phyloP scores from a whole-genome alignment of 805 yeast species.

The Kodamaea fukazawae region DNA sequence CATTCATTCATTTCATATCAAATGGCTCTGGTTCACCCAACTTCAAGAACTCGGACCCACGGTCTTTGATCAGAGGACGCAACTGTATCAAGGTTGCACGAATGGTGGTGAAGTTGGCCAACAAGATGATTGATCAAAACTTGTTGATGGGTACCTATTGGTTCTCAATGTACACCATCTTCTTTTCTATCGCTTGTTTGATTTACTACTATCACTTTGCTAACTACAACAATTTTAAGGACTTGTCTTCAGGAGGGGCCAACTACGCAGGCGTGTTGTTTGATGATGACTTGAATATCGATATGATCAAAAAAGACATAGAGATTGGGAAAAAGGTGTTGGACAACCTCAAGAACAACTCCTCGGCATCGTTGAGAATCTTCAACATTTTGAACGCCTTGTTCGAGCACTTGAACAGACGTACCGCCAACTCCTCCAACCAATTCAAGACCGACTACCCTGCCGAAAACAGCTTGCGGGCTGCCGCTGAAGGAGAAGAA shows the following conservation, averaged over 20 bases:
- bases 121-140: constrained; percentile 71
- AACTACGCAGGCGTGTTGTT: constrained; percentile 45
- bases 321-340: constrained; percentile 77
- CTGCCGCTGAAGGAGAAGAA: constrained; percentile 11
- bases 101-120: constrained; percentile 74
- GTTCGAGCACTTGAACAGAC: constrained; percentile 72
- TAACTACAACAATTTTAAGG: constrained; percentile 23
- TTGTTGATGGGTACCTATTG: constrained; percentile 83
- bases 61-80: constrained; percentile 70
- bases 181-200: constrained; percentile 83
- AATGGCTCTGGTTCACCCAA: constrained; percentile 37
- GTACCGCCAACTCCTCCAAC: constrained; percentile 52
- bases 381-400: constrained; percentile 76
- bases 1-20: constrained; percentile 80
- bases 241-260: constrained; percentile 21
- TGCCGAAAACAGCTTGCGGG: constrained; percentile 3
- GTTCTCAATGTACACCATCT: constrained; percentile 87
- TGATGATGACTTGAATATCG: constrained; percentile 45
- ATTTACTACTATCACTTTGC: constrained; percentile 72
- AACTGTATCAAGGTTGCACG: constrained; percentile 84
- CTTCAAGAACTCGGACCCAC: constrained; percentile 43
- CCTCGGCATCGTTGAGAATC: constrained; percentile 77
- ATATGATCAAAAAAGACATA: constrained; percentile 68
- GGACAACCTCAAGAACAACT: constrained; percentile 65
- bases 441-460: constrained; percentile 6